Conservation (phyloP, 305 asterid genomes). For the Fraxinus greggii region DNA sequence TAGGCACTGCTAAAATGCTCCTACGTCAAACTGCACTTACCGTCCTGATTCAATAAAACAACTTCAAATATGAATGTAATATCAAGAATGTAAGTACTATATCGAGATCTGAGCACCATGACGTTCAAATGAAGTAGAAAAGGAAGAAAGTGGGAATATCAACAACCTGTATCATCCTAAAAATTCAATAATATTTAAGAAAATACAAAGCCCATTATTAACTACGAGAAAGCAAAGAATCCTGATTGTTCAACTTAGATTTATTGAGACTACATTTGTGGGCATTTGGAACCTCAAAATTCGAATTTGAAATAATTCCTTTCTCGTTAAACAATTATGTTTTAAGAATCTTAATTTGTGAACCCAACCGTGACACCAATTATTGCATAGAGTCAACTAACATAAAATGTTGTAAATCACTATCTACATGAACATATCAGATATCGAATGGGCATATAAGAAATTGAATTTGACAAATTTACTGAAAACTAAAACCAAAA, state of each 20-base stretch:
- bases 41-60: slow-evolving; percentile 36
- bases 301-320: slow-evolving; percentile 10
- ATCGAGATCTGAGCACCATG: slow-evolving; percentile 9
- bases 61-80: slow-evolving; percentile 11
- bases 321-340: not conserved
- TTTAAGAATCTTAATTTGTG: slow-evolving; percentile 2
- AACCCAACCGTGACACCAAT: not conserved
- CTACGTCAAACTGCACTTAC: slow-evolving; percentile 14
- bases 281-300: slow-evolving; percentile 6
- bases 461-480: not conserved
- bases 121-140: slow-evolving; percentile 11
- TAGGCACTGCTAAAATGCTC: slow-evolving; percentile 15
- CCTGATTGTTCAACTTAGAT: not conserved
- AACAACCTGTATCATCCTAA: not conserved
- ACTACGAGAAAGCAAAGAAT: not conserved
- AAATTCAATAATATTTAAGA: not conserved
- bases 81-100: slow-evolving; percentile 13
- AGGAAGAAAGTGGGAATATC: slow-evolving; percentile 3
- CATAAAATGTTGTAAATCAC: slow-evolving; percentile 16
- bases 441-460: not conserved
- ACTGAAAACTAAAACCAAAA: not conserved
- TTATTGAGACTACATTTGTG: not conserved
- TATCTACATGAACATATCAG: not conserved
- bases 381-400: slow-evolving; percentile 8
- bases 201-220: slow-evolving; percentile 4